Base-by-base conservation (phyloP, 2,329 filamentous ascomycete species). In the Pseudogymnoascus sp. region DNA sequence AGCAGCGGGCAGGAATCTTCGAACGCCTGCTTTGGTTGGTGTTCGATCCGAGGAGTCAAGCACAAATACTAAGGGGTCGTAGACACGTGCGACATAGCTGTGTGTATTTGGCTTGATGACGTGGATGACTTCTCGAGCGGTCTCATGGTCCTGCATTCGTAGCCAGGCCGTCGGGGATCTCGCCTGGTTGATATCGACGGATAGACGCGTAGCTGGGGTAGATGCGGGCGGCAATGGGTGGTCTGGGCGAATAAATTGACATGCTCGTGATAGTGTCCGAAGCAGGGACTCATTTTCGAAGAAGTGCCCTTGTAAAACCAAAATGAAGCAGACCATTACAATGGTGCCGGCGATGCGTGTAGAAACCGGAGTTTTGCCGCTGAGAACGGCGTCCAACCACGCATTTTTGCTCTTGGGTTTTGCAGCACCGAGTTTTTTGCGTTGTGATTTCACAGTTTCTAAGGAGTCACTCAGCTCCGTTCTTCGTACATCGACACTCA, bases 291-390 rank as follows among this genome's bases (percentile, higher is more conserved):
- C 79, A 57, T 80, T 80, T 50, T 87, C 85, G 64, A 89, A 88
- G 65, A 91, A 91, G 68, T 92, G 89, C 79, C 86, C 89, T 66
- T 92, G 89, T 0, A 89, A 83, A 43, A 87, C 83, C 14, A 91
- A 70, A 6, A 92, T 81, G 65, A 91, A 89, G 1, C 84, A 85
- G 20, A 90, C 75, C 71, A 90, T 86, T 30, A 91, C 85, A 11
- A 87, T 79, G 0, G 88, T 89, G 0, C 89, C 89, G 2, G 88
- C 88, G 65, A 91, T 84, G 30, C 89, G 81, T 1, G 89, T 91
- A 38, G 86, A 89, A 64, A 89, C 75, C 6, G 87, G 83, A 4
- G 85, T 75, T 30, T 81, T 83, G n/a, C 87, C 85, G 58, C 83
- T 80, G 2, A 85, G 71, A n/a, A 90, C 67, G 5, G 81, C 80